Conservation (phyloP, 495 filamentous ascomycete genomes). For the Astrothelium macrocarpum region DNA sequence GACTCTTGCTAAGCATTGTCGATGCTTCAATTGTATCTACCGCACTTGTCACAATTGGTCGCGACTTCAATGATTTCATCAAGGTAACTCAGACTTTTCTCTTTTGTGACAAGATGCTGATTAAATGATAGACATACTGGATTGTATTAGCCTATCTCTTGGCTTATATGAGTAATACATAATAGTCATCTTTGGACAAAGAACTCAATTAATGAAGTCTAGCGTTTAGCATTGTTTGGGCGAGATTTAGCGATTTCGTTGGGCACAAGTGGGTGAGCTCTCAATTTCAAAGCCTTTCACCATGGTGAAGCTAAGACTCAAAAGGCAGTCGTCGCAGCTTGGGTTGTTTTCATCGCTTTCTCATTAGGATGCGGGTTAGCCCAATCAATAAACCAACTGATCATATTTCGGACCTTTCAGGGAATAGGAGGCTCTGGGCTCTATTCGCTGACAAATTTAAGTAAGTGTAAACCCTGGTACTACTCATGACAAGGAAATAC, state of each 20-base stretch:
- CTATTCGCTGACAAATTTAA: conserved; percentile 11
- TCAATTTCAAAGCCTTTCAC: not conserved
- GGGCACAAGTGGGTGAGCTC: conserved; percentile 7
- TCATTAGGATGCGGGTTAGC: conserved; percentile 11
- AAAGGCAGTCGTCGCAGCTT: conserved; percentile 5
- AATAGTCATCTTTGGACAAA: not conserved
- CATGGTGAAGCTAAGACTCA: not conserved
- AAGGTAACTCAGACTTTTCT: not conserved
- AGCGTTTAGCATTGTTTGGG: conserved; percentile 8
- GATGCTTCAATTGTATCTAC: conserved; percentile 12
- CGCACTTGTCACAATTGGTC: conserved; percentile 10
- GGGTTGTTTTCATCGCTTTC: conserved; percentile 11
- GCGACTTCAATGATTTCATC: conserved; percentile 10
- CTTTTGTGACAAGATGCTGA: not conserved
- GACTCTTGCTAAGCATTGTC: conserved; percentile 12
- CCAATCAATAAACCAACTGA: conserved; percentile 11
- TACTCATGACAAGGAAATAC: not conserved
- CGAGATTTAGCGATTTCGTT: conserved; percentile 13
- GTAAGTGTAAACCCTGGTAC: not conserved
- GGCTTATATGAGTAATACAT: conserved; percentile 8
- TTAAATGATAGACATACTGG: conserved; percentile 8
- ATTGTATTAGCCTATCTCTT: conserved; percentile 11
- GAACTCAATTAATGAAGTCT: not conserved
- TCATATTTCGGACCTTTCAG: conserved; percentile 11
- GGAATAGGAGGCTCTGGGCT: conserved; percentile 12